Conservation (phyloP, 257 asterid genomes). For the Solanum pimpinellifolium region DNA sequence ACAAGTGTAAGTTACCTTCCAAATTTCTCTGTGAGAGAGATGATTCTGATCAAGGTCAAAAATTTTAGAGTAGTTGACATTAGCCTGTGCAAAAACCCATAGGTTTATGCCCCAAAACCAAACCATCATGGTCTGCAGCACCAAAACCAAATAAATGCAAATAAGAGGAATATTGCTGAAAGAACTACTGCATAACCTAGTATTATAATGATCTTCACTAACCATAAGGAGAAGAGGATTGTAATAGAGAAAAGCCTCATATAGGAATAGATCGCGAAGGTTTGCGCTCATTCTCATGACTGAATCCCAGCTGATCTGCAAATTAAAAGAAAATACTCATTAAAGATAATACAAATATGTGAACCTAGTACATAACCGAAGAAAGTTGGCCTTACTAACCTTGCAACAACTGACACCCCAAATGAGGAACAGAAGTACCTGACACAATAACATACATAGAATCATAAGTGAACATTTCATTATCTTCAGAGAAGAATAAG, state of each 20-base stretch:
- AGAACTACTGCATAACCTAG: not conserved
- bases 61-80: conserved; percentile 63
- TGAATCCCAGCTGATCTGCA: conserved; percentile 97
- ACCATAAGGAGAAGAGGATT: conserved; percentile 98
- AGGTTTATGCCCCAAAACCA: conserved; percentile 98
- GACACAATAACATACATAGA: conserved; percentile 8
- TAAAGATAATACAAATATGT: not conserved
- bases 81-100: conserved; percentile 81
- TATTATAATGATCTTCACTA: conserved; percentile 28
- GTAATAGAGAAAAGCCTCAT: conserved; percentile 96
- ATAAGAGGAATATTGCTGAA: not conserved
- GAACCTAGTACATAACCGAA: not conserved
- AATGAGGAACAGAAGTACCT: conserved; percentile 72
- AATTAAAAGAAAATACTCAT: conserved; percentile 8
- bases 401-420: conserved; percentile 88
- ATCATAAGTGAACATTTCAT: not conserved
- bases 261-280: conserved; percentile 79
- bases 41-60: conserved; percentile 94
- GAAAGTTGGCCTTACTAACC: conserved; percentile 39
- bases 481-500: not conserved
- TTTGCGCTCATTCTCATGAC: conserved; percentile 98
- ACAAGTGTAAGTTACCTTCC: conserved; percentile 57
- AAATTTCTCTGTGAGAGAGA: conserved; percentile 84
- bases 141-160: conserved; percentile 8
- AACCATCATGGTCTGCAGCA: conserved; percentile 81